Percentiles rank a stretch among this genome's conserved stretches.
Conservation (phyloP, 192 early-diverging fungal genomes). For the Umbelopsis vinacea region DNA sequence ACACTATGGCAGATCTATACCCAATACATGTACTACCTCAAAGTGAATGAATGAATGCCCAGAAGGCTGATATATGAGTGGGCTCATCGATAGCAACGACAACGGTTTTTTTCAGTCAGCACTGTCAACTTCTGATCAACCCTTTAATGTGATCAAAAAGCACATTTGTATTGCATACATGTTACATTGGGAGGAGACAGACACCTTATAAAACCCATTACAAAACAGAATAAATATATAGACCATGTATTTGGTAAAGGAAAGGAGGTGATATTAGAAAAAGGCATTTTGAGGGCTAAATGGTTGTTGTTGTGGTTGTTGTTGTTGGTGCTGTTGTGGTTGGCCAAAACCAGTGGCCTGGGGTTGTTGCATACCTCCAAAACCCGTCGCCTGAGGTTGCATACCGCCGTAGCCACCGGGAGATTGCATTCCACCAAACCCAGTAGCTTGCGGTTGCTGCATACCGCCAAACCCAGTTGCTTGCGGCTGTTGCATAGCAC, state of each 20-base stretch:
- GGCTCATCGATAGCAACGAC: no score
- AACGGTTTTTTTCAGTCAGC: no score
- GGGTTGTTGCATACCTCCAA: constrained; percentile 16
- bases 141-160: no score
- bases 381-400: constrained; percentile 3
- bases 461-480: constrained; percentile 9
- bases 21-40: no score
- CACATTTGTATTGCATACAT: neutral
- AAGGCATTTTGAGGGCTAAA: constrained; percentile 11
- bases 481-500: neutral
- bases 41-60: no score
- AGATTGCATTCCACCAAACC: neutral
- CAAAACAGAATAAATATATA: neutral
- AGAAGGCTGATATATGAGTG: no score
- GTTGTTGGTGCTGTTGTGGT: neutral
- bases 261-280: neutral
- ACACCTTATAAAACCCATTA: neutral
- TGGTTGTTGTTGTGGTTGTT: constrained; percentile 2
- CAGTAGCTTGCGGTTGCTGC: constrained; percentile 4
- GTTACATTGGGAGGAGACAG: neutral
- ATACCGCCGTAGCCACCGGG: constrained; percentile 5
- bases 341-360: neutral
- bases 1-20: no score
- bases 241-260: no score
- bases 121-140: no score